A percentile compares a stretch with the other conserved stretches of the same genome.
Conservation (phyloP, 768 basidiomycete genomes). For the Tulasnella sp. region DNA sequence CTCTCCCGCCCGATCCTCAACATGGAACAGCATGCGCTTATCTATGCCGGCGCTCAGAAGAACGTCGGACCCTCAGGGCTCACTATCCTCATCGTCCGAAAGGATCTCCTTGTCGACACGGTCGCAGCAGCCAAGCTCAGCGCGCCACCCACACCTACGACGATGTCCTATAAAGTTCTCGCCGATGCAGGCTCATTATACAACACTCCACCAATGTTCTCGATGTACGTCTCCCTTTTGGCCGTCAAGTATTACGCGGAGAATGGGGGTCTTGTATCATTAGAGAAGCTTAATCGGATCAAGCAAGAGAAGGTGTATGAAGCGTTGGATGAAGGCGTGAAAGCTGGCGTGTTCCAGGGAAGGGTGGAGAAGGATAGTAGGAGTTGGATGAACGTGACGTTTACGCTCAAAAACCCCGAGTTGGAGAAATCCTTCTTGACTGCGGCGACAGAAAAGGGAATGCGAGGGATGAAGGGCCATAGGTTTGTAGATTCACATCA, state of each 20-base stretch:
- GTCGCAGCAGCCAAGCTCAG: conserved; percentile 67
- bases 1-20: conserved; percentile 87
- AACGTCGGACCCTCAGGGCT: conserved; percentile 93
- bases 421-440: conserved; percentile 63
- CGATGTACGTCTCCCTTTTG: conserved; percentile 82
- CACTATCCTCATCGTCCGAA: conserved; percentile 86
- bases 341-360: conserved; percentile 53
- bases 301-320: conserved; percentile 75
- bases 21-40: conserved; percentile 81
- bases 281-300: conserved; percentile 51
- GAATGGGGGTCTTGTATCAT: conserved; percentile 55
- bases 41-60: conserved; percentile 97
- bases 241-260: conserved; percentile 62
- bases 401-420: conserved; percentile 64
- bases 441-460: conserved; percentile 66
- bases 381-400: conserved; percentile 96
- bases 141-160: conserved; percentile 62
- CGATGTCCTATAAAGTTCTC: conserved; percentile 73
- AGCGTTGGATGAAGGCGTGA: conserved; percentile 58
- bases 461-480: conserved; percentile 89
- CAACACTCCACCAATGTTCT: conserved; percentile 87
- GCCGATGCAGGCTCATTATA: conserved; percentile 68
- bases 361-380: conserved; percentile 66
- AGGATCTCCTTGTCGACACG: conserved; percentile 86
- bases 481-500: conserved; percentile 41